Conservation (phyloP, 176 grass and related monocot species). For the Carex kokanica region DNA sequence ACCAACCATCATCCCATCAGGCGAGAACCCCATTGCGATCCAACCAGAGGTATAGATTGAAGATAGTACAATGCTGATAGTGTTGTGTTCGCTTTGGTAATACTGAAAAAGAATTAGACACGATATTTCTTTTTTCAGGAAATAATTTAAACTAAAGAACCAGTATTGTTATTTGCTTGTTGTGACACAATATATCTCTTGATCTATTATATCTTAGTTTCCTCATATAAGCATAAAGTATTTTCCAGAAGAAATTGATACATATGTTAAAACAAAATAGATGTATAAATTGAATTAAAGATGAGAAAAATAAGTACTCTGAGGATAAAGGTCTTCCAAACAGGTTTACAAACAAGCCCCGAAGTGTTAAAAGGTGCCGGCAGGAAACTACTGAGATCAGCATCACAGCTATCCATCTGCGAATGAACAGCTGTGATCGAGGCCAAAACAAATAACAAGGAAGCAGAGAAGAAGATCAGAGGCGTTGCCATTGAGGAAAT, state of each 20-base stretch:
- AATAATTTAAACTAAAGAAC: background rate
- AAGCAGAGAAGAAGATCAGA: background rate
- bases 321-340: constrained; percentile 42
- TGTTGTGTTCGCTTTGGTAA: constrained; percentile 28
- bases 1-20: constrained; percentile 48
- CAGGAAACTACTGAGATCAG: constrained; percentile 25
- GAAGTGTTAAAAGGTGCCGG: constrained; percentile 36
- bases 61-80: constrained; percentile 38
- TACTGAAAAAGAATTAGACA: constrained; percentile 34
- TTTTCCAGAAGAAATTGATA: background rate
- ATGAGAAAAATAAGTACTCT: constrained; percentile 24
- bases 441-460: background rate
- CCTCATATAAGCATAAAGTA: background rate
- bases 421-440: background rate
- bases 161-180: background rate
- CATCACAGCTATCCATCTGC: constrained; percentile 29
- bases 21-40: constrained; percentile 48
- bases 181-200: background rate
- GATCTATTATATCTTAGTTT: background rate
- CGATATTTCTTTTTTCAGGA: background rate
- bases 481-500: constrained; percentile 4
- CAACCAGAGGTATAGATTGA: constrained; percentile 51
- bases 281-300: background rate
- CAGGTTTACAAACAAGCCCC: constrained; percentile 28
- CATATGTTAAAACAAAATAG: background rate